Evolutionary conservation across 495 filamentous ascomycete genomes (phyloP).

Genomic region (Penicillium samsonianum): DNA sequence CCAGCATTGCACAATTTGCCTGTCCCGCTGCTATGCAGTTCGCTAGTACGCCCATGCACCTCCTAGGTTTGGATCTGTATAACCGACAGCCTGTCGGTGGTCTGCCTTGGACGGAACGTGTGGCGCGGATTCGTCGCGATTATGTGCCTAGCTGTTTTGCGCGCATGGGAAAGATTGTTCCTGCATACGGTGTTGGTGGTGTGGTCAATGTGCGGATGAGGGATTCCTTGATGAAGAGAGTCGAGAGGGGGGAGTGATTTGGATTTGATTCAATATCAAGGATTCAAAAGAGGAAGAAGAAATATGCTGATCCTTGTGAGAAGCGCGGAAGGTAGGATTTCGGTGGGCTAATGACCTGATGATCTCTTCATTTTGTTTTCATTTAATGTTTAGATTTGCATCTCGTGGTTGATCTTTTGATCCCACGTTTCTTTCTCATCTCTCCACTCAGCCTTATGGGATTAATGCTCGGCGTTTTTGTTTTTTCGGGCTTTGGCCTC

Average conservation of each 20-base stretch:
- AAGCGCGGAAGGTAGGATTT: neutral
- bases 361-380: slow-evolving; percentile 4
- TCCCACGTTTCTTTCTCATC: neutral
- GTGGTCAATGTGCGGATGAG: slow-evolving; percentile 82
- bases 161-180: slow-evolving; percentile 86
- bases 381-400: slow-evolving; percentile 5
- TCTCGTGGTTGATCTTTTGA: slow-evolving; percentile 3
- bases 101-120: slow-evolving; percentile 58
- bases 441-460: slow-evolving; percentile 11
- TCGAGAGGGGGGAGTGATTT: slow-evolving; percentile 35
- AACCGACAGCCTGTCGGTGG: slow-evolving; percentile 60
- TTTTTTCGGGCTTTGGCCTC: neutral
- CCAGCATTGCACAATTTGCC: slow-evolving; percentile 73
- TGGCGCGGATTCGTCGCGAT: slow-evolving; percentile 66
- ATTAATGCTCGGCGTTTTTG: slow-evolving; percentile 1
- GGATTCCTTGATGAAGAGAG: slow-evolving; percentile 52
- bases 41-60: slow-evolving; percentile 80
- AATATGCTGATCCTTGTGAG: neutral
- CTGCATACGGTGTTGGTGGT: slow-evolving; percentile 90
- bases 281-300: neutral
- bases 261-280: neutral
- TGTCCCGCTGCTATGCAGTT: slow-evolving; percentile 82
- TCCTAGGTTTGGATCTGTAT: slow-evolving; percentile 87
- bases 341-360: slow-evolving; percentile 5
- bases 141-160: slow-evolving; percentile 77